Evolutionary conservation across 2,329 filamentous ascomycete species (phyloP), one percentile per base, ranked within the genome.

Genomic region (Exophiala aquamarina): DNA sequence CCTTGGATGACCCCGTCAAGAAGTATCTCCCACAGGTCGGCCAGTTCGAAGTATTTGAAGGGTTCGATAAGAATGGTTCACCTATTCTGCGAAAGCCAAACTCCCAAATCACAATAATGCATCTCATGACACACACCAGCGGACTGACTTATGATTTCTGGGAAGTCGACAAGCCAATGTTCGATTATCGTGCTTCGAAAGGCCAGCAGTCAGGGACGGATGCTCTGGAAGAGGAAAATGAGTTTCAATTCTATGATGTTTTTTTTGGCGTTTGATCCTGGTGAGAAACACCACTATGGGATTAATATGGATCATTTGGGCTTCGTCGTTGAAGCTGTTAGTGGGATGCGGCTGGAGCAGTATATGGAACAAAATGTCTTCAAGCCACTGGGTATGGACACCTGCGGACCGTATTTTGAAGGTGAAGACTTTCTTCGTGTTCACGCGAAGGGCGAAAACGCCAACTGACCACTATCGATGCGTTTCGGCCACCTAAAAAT

Each of bases 241-340:
- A n/a, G 23, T 17, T 29, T 3, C 31, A 14, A 13, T 46, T 29
- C 28, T 43, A 45, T 28, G 44, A 47, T 6, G n/a, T 58, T 53
- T 14, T 32, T 50, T 6, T 29, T 54, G 2, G 9, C 47, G 6
- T 35, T 37, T 31, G 55, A 59, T n/a, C 55, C 55, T 3, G 56
- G 55, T 7, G 39, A 44, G 5, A 49, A 48, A 19, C 54, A 56
- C 36, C 29, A 44, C 34, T 59, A 59, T 47, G 55, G 55, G 8
- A 19, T 69, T 43, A 70, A 67, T 52, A 68, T 75, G 41, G 74
- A 77, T 59, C 76, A 72, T 72, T 72, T 73, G 1, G 74, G 74
- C 32, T 67, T 75, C 20, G 61, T 71, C 10, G 63, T 76, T 28
- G 71, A 77, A 52, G 68, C 71, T 32, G 62, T 69, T 35, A 70